Evolutionary conservation across 2,329 filamentous ascomycete species (phyloP), one percentile per base, ranked within the genome.

Genomic region (Sclerotinia borealis): DNA sequence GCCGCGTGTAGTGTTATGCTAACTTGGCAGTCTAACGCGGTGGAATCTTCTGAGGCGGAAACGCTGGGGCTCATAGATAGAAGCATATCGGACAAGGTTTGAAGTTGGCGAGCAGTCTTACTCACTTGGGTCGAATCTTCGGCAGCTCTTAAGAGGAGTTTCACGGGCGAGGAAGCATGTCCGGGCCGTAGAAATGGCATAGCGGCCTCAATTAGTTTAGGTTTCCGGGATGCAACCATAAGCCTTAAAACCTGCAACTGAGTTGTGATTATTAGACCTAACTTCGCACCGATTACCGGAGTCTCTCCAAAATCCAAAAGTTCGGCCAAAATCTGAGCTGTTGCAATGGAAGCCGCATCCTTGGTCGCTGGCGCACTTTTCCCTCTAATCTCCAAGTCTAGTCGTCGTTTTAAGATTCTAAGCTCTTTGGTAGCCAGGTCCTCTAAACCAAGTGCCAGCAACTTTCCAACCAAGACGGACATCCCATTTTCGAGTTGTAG

Each of bases 401-500:
- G 69, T 37, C 85, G 80, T 65, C 77, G 80, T 73, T 90, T 92
- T 67, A 93, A 73, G 13, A 86, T 77, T 47, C 83, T 79, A 64
- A 93, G 73, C 70, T 93, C 90, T 70, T 86, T 90, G 48, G 85
- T 75, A 0, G 90, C 89, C 63, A 88, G 78, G n/a, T 86, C 83
- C 51, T 89, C 83, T 59, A 92, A 74, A 1, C 85, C 84, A 54
- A 91, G 78, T 0, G 79, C 77, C 17, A 92, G 77, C 1, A 93
- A 78, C 72, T 87, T 91, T 45, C 83, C 83, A 45, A 88, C 76
- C 60, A 93, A 80, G 0, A 87, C 85, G 19, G 88, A 83, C 80
- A 91, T 89, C 61, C 89, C 90, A 64, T 80, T 86, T 72, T 93
- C 90, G 4, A 93, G 75, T 71, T 93, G 89, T 45, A 90, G 77